A percentile compares a stretch with the other conserved stretches of the same genome.
phyloP scores from a whole-genome alignment of 106 monocot genomes.

The Dendrobium chrysotoxum region DNA sequence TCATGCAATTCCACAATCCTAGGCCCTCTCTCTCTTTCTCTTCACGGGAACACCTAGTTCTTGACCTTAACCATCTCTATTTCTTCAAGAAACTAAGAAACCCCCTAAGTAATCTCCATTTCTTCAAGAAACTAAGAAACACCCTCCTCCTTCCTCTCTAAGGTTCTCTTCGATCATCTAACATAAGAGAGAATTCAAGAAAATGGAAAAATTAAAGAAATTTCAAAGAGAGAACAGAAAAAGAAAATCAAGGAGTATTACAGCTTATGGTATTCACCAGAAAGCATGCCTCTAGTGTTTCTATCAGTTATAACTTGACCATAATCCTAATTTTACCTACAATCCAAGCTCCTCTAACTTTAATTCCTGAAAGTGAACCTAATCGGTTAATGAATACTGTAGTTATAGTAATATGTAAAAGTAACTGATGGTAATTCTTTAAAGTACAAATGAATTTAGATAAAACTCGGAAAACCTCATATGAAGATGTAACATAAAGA shows the following conservation, averaged over 20 bases:
- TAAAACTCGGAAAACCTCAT: not conserved
- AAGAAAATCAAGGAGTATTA: not conserved
- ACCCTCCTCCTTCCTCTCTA: not conserved
- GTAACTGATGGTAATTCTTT: not conserved
- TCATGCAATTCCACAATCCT: too few relatives aligned
- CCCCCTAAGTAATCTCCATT: too few relatives aligned
- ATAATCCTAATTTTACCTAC: not conserved
- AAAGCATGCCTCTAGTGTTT: not conserved
- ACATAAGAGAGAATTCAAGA: not conserved
- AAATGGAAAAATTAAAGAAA: not conserved
- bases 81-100: too few relatives aligned
- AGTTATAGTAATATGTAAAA: not conserved
- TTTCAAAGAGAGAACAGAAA: not conserved
- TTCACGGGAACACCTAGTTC: too few relatives aligned
- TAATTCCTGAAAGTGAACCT: not conserved
- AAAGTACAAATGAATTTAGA: not conserved
- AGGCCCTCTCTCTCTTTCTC: too few relatives aligned
- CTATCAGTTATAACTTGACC: not conserved
- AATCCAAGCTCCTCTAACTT: not conserved
- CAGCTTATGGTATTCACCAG: not conserved
- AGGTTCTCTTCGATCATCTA: not conserved
- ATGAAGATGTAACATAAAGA: not conserved
- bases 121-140: too few relatives aligned
- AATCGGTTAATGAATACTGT: too few relatives aligned
- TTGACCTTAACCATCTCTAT: too few relatives aligned